phyloP scores from a whole-genome alignment of 441 rosid genomes.

The Viola pubescens region DNA sequence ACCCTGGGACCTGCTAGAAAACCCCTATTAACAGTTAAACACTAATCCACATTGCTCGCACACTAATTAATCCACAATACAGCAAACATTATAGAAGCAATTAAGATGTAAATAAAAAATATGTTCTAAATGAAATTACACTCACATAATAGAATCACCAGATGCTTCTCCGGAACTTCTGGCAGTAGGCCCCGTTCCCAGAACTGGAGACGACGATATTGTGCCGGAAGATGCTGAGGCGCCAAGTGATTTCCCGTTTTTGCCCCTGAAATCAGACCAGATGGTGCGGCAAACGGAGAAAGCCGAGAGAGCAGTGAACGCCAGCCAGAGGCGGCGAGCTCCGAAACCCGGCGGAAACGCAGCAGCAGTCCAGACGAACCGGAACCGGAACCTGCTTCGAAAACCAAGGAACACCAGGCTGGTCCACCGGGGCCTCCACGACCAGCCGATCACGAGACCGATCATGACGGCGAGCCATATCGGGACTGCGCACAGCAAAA shows the following conservation, averaged over 20 bases:
- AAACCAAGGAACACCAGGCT: conserved; percentile 72
- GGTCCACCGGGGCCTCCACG: conserved; percentile 99
- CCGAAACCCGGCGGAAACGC: conserved; percentile 80
- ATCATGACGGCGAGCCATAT: conserved; percentile 97
- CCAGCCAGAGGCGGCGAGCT: conserved; percentile 89
- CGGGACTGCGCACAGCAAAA: conserved; percentile 89
- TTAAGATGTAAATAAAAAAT: background rate
- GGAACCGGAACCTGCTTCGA: conserved; percentile 68
- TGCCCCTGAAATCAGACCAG: conserved; percentile 51
- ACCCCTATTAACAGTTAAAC: no score
- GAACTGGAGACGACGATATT: background rate
- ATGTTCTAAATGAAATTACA: background rate
- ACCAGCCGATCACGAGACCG: conserved; percentile 93
- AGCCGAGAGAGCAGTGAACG: conserved; percentile 85
- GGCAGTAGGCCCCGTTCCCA: conserved; percentile 9
- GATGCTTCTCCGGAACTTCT: conserved; percentile 26
- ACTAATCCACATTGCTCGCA: background rate
- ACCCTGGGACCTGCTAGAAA: conserved; percentile 23
- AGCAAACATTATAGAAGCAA: background rate
- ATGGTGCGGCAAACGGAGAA: conserved; percentile 77
- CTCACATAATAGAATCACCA: conserved; percentile 34
- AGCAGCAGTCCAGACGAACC: conserved; percentile 63
- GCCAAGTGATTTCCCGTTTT: conserved; percentile 30
- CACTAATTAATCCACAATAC: conserved; percentile 13
- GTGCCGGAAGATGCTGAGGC: background rate